These are phyloP conservation scores for Diplogelasinospora grovesii DNA, from an alignment of 495 filamentous ascomycete species.

Conservation along the genomic window DNA sequence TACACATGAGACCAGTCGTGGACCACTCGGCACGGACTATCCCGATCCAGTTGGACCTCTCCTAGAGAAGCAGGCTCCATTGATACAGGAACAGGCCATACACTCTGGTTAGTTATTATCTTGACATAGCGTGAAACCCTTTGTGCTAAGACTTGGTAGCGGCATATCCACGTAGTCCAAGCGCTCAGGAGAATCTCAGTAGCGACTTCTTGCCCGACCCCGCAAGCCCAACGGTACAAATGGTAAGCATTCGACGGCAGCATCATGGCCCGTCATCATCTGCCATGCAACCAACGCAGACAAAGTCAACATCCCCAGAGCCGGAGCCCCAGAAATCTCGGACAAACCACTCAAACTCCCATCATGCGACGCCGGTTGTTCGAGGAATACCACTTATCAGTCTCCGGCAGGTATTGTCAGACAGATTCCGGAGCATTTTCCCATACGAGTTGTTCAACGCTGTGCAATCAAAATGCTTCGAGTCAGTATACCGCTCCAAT, in stretches of 20 bases:
- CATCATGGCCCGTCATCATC: neutral
- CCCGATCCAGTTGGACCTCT: too few relatives aligned
- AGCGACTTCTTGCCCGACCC: too few relatives aligned
- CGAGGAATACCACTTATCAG: slow-evolving; percentile 69
- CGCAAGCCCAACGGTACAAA: slow-evolving; percentile 12
- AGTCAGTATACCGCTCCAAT: slow-evolving; percentile 59
- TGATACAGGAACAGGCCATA: too few relatives aligned
- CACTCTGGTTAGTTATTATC: too few relatives aligned
- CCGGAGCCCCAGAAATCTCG: too few relatives aligned
- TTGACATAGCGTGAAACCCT: too few relatives aligned
- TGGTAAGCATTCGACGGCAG: slow-evolving; percentile 4
- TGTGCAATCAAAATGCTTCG: slow-evolving; percentile 84
- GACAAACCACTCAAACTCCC: neutral
- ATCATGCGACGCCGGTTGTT: slow-evolving; percentile 27
- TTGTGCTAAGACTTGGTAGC: too few relatives aligned
- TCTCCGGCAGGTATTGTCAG: slow-evolving; percentile 61
- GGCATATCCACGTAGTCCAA: neutral
- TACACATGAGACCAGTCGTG: too few relatives aligned
- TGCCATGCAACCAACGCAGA: neutral
- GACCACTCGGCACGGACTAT: too few relatives aligned
- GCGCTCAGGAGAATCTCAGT: neutral
- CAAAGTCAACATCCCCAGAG: neutral
- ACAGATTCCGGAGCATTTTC: slow-evolving; percentile 71
- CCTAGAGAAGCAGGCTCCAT: too few relatives aligned
- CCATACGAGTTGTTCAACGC: slow-evolving; percentile 82